Base-by-base conservation (phyloP, 2,329 filamentous ascomycete species). In the Hypoxylon sp. region DNA sequence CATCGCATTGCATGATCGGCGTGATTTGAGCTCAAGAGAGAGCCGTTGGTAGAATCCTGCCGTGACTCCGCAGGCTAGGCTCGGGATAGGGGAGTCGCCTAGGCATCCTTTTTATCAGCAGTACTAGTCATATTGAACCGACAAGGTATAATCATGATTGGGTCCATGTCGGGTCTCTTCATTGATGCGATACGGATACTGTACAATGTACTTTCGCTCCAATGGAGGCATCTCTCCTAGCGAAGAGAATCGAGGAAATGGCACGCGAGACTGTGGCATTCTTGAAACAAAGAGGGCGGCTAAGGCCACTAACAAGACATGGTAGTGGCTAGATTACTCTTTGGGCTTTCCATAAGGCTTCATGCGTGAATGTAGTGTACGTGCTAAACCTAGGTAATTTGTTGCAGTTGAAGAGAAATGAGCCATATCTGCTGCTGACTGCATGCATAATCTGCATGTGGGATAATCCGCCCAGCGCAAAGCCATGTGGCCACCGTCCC, bases 401-500 rank as follows among this genome's bases (percentile, higher is more conserved):
- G 19, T 50, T 49, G 10, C 36, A 28, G 30, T 50, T 56, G 30
- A 57, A 30, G 14, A 21, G 48, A 11, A 23, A 52, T 52, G 53
- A 53, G 59, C 53, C 19, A 62, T 51, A 66, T 58, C 38, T 60
- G 43, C 25, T 55, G 63, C 52, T 67, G 64, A 60, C 53, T 56
- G 64, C 64, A 67, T 67, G 52, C 48, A 48, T 53, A 28, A 28
- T n/a, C 57, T 56, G 51, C 57, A 61, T 52, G 53, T 59, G 59
- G 41, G 36, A 51, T 34, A 60, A 55, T 53, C 53, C 53, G 49
- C 45, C 46, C 17, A 52, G 59, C 38, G 46, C 49, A 60, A 38
- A 63, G 63, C 67, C 67, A 69, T 69, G 67, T 69, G 67, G 67
- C 60, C 63, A 19, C 60, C 61, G 41, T 38, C 50, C 55, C 25